phyloP scores from a whole-genome alignment of 2,329 filamentous ascomycete species.

The Trichophyton benhamiae region DNA sequence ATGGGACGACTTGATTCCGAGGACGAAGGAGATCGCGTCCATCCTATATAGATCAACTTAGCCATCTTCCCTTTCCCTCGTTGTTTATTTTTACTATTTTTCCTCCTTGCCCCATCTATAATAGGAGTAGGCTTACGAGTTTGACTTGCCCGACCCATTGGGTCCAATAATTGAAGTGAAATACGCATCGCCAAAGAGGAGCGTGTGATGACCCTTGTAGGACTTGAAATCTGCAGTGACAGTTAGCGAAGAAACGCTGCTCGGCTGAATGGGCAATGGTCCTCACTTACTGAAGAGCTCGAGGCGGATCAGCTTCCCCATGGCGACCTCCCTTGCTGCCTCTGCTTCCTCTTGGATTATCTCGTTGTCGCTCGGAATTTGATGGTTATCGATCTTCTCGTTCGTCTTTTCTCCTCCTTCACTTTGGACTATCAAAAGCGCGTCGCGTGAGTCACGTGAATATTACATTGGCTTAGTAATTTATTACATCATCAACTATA shows the following conservation, averaged over 20 bases:
- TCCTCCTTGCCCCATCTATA: neutral
- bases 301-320: slow-evolving; percentile 92
- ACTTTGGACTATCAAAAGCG: neutral
- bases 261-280: neutral
- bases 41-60: slow-evolving; percentile 47
- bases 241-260: slow-evolving; percentile 15
- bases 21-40: slow-evolving; percentile 98
- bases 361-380: neutral
- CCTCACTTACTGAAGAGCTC: slow-evolving; percentile 71
- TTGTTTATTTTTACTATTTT: neutral
- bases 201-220: slow-evolving; percentile 89
- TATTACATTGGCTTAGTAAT: neutral
- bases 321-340: slow-evolving; percentile 28
- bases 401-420: neutral
- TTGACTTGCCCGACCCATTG: slow-evolving; percentile 98
- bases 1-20: slow-evolving; percentile 98
- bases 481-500: neutral
- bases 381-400: neutral
- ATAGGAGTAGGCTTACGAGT: slow-evolving; percentile 55
- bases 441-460: neutral
- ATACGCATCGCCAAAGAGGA: slow-evolving; percentile 94
- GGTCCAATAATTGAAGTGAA: slow-evolving; percentile 99
- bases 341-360: neutral
- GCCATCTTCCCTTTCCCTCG: neutral
- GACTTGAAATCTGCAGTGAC: slow-evolving; percentile 81